These are phyloP conservation scores for Rubia tinctorum DNA, from an alignment of 305 asterid species.

Conservation along the genomic window DNA sequence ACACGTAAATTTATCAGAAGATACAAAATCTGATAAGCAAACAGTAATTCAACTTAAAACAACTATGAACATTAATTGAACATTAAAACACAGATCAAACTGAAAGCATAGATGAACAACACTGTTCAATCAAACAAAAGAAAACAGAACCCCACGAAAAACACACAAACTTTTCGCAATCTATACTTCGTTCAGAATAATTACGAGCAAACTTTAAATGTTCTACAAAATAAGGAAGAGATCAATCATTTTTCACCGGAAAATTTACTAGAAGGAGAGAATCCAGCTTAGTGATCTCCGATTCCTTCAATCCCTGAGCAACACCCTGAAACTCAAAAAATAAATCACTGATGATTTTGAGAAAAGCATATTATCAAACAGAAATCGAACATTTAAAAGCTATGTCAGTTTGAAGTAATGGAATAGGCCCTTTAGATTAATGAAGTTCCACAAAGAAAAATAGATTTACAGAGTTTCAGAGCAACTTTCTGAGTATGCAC, in stretches of 20 bases:
- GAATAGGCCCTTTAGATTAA: too few species aligned
- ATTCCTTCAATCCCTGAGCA: constrained; percentile 80
- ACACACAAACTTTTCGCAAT: neutral
- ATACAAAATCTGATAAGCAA: neutral
- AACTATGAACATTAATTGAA: neutral
- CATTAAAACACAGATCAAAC: neutral
- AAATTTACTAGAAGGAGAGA: constrained; percentile 73
- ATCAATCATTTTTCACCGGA: neutral
- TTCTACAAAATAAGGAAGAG: neutral
- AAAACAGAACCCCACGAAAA: neutral
- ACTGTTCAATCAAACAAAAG: neutral
- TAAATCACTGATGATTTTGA: neutral
- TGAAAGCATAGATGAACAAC: neutral
- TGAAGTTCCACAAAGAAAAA: too few species aligned
- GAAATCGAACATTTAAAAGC: neutral
- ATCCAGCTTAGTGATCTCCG: constrained; percentile 93
- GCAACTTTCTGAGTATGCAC: too few species aligned
- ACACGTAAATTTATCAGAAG: too few species aligned
- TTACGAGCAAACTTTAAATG: neutral
- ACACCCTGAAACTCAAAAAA: constrained; percentile 50
- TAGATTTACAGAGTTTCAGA: too few species aligned
- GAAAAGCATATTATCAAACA: neutral
- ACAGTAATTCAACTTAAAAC: neutral
- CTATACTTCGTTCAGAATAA: neutral
- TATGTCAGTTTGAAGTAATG: too few species aligned